Evolutionary conservation across 768 basidiomycete genomes (phyloP).

Genomic region (Trametes cubensis): DNA sequence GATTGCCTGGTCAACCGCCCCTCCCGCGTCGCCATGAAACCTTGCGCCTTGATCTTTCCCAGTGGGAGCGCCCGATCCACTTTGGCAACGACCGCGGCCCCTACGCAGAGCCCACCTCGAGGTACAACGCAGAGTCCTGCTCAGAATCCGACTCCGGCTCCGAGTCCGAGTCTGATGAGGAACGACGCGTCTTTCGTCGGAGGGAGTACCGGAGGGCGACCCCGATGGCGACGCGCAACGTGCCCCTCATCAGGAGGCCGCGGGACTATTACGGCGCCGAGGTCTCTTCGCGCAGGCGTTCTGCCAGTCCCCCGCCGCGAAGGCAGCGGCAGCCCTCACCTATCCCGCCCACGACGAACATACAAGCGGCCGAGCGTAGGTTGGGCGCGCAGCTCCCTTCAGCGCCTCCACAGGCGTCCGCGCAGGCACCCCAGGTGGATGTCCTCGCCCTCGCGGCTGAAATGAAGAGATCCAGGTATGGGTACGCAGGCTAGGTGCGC

Average conservation of each 20-base stretch:
- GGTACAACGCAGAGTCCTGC: too few species aligned
- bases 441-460: constrained; percentile 6
- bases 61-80: constrained; percentile 7
- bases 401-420: neutral
- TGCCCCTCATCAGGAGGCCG: constrained; percentile 7
- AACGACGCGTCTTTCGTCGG: neutral
- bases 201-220: neutral
- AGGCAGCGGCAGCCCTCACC: neutral
- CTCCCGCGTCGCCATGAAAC: constrained; percentile 13
- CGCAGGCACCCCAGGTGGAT: constrained; percentile 2
- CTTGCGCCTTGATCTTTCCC: neutral
- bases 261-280: neutral
- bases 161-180: too few species aligned
- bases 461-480: neutral
- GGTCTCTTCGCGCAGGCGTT: neutral
- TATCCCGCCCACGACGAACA: constrained; percentile 6
- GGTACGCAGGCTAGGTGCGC: neutral
- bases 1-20: constrained; percentile 17
- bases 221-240: neutral
- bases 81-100: neutral
- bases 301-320: neutral
- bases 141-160: too few species aligned
- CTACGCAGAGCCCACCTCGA: too few species aligned
- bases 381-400: neutral
- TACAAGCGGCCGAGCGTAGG: neutral